Percentiles rank a stretch among this genome's conserved stretches.
phyloP scores from a whole-genome alignment of 805 yeast genomes.

The Citeromyces matritensis region DNA sequence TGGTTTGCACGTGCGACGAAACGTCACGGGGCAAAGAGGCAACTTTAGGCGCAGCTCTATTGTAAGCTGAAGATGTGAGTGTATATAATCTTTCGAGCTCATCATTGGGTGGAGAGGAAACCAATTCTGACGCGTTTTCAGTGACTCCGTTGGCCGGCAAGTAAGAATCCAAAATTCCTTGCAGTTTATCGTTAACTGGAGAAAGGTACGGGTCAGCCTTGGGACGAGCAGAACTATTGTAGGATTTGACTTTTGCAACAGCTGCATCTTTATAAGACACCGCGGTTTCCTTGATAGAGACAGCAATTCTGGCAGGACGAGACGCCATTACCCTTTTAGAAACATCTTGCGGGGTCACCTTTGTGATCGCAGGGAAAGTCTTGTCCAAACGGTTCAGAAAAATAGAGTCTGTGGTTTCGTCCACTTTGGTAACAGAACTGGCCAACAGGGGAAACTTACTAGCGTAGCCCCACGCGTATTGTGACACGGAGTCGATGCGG shows the following conservation, averaged over 20 bases:
- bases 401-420: conserved; percentile 8
- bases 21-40: conserved; percentile 7
- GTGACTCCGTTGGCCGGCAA: conserved; percentile 10
- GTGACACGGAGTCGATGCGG: conserved; percentile 5
- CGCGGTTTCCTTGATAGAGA: not conserved
- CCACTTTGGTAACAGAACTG: conserved; percentile 8
- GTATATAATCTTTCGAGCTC: conserved; percentile 13
- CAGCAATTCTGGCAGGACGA: not conserved
- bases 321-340: conserved; percentile 2
- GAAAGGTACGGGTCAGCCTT: conserved; percentile 13
- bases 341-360: conserved; percentile 7
- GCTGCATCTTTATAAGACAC: conserved; percentile 1
- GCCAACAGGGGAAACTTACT: conserved; percentile 8
- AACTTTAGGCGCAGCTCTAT: conserved; percentile 10
- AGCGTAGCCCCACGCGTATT: conserved; percentile 5
- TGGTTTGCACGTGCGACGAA: conserved; percentile 14
- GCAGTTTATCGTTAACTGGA: conserved; percentile 14
- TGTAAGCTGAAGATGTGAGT: conserved; percentile 11
- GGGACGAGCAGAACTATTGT: conserved; percentile 3
- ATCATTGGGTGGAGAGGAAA: conserved; percentile 2
- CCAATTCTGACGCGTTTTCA: conserved; percentile 2
- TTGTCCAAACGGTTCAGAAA: conserved; percentile 13
- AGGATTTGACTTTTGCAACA: conserved; percentile 4
- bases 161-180: conserved; percentile 10
- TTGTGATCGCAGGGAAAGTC: conserved; percentile 13